These are phyloP conservation scores for Trichoderma koningii DNA, from an alignment of 2,329 filamentous ascomycete species.

Conservation along the genomic window DNA sequence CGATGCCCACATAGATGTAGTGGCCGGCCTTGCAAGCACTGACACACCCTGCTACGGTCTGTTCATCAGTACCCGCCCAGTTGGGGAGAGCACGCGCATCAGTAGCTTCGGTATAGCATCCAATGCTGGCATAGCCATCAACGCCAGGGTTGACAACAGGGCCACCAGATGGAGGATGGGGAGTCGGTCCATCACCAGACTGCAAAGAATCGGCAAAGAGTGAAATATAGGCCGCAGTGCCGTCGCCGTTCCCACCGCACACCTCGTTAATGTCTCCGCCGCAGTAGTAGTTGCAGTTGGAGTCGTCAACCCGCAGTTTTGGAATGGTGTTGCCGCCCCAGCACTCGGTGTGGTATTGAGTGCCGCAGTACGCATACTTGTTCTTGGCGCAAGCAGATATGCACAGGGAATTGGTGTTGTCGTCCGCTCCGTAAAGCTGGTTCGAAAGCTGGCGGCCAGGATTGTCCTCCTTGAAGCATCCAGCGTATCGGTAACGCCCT, in stretches of 20 bases:
- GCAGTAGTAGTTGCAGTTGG: conserved; percentile 56
- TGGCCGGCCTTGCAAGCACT: conserved; percentile 38
- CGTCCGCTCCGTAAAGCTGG: conserved; percentile 45
- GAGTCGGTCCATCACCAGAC: conserved; percentile 36
- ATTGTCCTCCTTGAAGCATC: conserved; percentile 60
- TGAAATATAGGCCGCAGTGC: conserved; percentile 47
- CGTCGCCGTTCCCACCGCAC: conserved; percentile 54
- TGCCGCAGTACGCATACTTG: conserved; percentile 49
- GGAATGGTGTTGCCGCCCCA: conserved; percentile 57
- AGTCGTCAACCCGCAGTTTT: conserved; percentile 45
- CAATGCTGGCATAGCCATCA: conserved; percentile 41
- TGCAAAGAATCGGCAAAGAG: conserved; percentile 47
- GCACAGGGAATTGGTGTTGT: conserved; percentile 49
- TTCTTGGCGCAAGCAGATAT: conserved; percentile 46
- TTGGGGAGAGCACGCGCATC: conserved; percentile 39
- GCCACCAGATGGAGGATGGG: conserved; percentile 25
- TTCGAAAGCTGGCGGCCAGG: conserved; percentile 53
- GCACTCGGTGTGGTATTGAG: conserved; percentile 55
- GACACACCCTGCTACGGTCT: conserved; percentile 41
- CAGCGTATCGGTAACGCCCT: conserved; percentile 54
- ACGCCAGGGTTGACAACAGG: conserved; percentile 45
- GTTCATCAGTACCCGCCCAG: conserved; percentile 31
- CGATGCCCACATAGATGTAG: conserved; percentile 42
- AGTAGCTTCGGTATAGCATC: conserved; percentile 44
- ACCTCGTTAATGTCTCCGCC: conserved; percentile 51